These are phyloP conservation scores for Jimgerdemannia lactiflua DNA, from an alignment of 192 early-diverging fungal genomes.

Conservation along the genomic window DNA sequence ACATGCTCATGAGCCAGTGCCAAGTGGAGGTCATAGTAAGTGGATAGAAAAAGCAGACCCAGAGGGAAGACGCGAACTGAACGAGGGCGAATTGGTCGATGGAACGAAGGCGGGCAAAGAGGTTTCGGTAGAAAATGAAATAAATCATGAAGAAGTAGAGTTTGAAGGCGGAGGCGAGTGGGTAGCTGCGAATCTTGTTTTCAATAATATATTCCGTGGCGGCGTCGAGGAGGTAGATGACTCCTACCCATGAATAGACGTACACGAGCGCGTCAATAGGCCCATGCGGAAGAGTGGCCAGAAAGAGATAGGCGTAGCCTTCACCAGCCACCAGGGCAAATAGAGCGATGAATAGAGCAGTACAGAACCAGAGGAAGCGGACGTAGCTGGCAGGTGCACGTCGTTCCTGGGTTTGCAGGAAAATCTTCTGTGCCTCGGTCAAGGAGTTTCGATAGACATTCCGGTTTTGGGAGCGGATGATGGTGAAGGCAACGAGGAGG, in stretches of 20 bases:
- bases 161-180: conserved; percentile 65
- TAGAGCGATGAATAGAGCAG: conserved; percentile 62
- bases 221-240: conserved; percentile 64
- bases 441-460: conserved; percentile 44
- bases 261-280: conserved; percentile 62
- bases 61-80: conserved; percentile 67
- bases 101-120: conserved; percentile 70
- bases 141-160: conserved; percentile 81
- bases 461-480: conserved; percentile 44
- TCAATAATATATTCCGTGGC: conserved; percentile 66
- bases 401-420: conserved; percentile 43
- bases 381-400: conserved; percentile 68
- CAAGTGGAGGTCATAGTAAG: conserved; percentile 63
- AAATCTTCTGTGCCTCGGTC: conserved; percentile 53
- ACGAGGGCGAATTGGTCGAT: conserved; percentile 62
- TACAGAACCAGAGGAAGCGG: conserved; percentile 78
- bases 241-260: conserved; percentile 72
- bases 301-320: conserved; percentile 61
- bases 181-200: conserved; percentile 61
- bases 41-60: conserved; percentile 76
- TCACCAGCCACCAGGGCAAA: conserved; percentile 67
- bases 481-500: conserved; percentile 57
- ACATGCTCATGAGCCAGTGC: conserved; percentile 44
- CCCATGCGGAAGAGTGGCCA: conserved; percentile 52
- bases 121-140: conserved; percentile 77